phyloP scores from a whole-genome alignment of 192 early-diverging fungal genomes.

The Gigaspora rosea region DNA sequence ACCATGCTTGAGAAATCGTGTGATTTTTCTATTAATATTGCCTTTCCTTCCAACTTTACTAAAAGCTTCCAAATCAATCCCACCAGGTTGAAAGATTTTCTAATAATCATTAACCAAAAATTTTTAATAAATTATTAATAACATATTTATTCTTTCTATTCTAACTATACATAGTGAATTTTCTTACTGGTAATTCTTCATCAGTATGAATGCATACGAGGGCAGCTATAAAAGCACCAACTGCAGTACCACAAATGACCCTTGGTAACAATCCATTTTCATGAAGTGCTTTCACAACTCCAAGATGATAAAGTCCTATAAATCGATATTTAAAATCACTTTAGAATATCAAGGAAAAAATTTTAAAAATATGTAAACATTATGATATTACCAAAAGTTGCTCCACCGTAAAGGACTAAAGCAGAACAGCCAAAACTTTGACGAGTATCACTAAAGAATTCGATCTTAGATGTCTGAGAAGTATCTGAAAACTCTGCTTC shows the following conservation, averaged over 20 bases:
- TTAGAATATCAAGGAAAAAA: constrained; percentile 19
- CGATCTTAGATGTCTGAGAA: constrained; percentile 55
- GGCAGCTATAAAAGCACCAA: constrained; percentile 74
- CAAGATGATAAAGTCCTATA: constrained; percentile 72
- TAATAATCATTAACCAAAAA: constrained; percentile 11
- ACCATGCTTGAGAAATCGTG: constrained; percentile 69
- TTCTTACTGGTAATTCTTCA: constrained; percentile 61
- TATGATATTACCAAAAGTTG: constrained; percentile 60
- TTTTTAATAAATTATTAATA: not conserved
- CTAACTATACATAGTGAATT: not conserved
- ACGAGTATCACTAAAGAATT: constrained; percentile 72
- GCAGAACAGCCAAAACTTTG: constrained; percentile 79
- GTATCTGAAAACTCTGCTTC: constrained; percentile 44
- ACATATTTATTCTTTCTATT: not conserved
- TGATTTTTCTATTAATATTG: constrained; percentile 62
- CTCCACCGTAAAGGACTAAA: constrained; percentile 70
- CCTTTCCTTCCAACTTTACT: constrained; percentile 57
- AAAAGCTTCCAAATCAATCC: constrained; percentile 71
- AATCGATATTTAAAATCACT: not conserved
- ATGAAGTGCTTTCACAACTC: constrained; percentile 74
- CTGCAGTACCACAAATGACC: constrained; percentile 75
- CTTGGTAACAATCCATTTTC: constrained; percentile 66
- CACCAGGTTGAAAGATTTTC: constrained; percentile 54
- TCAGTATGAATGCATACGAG: constrained; percentile 76
- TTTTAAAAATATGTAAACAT: not conserved